Percentiles rank a stretch among this genome's conserved stretches.
These are phyloP conservation scores for Amanita jacksonii DNA, from an alignment of 768 basidiomycete species.

Conservation along the genomic window DNA sequence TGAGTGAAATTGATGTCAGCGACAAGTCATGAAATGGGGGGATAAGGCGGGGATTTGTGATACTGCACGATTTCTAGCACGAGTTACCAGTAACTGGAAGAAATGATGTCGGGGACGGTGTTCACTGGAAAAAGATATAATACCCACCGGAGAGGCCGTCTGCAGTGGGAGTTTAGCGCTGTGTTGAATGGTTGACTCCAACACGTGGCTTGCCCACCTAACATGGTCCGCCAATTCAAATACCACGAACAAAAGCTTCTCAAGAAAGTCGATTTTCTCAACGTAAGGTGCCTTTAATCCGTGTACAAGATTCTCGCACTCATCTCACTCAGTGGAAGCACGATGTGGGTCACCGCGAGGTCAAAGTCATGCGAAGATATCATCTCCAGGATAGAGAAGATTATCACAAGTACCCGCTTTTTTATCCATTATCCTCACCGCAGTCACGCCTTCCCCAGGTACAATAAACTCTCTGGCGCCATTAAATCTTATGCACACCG, in stretches of 20 bases:
- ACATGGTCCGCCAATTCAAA: constrained; percentile 89
- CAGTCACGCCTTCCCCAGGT: constrained; percentile 31
- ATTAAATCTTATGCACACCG: constrained; percentile 82
- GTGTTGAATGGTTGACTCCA: constrained; percentile 22
- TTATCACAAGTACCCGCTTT: constrained; percentile 67
- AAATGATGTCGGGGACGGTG: background rate
- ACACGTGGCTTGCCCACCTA: constrained; percentile 28
- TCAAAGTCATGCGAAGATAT: constrained; percentile 90
- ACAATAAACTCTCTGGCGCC: constrained; percentile 92
- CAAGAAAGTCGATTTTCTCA: constrained; percentile 95
- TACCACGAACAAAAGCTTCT: constrained; percentile 92
- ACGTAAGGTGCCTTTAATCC: constrained; percentile 37
- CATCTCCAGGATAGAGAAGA: constrained; percentile 93
- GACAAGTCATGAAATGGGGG: too few species aligned
- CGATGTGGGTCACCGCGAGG: constrained; percentile 84
- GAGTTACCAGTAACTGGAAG: too few species aligned
- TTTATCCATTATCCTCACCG: background rate
- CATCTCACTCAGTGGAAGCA: constrained; percentile 74
- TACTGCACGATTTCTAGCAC: too few species aligned
- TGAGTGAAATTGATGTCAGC: too few species aligned
- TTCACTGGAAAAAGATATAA: constrained; percentile 5
- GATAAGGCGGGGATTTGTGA: too few species aligned
- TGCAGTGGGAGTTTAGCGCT: constrained; percentile 14
- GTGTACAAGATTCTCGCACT: constrained; percentile 6
- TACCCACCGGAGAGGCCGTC: constrained; percentile 13